phyloP scores from a whole-genome alignment of 176 grass and related monocot genomes.

The Neostapfia colusana region DNA sequence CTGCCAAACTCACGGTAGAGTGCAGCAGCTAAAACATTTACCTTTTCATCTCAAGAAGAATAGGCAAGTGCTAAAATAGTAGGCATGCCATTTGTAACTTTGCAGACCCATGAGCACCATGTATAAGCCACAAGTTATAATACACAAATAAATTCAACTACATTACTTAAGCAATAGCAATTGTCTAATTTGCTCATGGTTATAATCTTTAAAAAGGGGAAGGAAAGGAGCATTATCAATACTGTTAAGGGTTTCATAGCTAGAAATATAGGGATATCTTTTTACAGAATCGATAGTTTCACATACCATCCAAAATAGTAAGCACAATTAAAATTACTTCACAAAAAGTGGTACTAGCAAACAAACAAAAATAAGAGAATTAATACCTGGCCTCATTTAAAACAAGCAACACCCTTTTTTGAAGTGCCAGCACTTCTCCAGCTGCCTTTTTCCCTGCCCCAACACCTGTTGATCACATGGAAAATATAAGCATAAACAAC shows the following conservation, averaged over 20 bases:
- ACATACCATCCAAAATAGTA: slow-evolving; percentile 1
- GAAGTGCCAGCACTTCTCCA: slow-evolving; percentile 93
- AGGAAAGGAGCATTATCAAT: too few species aligned
- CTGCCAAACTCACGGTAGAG: too few species aligned
- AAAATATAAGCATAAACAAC: slow-evolving; percentile 19
- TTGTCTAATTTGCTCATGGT: neutral
- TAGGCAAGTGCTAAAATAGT: neutral
- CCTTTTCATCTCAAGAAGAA: neutral
- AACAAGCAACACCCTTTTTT: slow-evolving; percentile 84
- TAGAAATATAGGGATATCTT: neutral
- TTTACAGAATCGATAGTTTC: neutral
- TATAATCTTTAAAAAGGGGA: too few species aligned
- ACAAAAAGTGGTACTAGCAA: slow-evolving; percentile 1
- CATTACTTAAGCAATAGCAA: neutral
- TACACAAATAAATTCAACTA: neutral
- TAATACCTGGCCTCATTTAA: slow-evolving; percentile 88
- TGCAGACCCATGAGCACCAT: neutral
- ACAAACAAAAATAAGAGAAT: slow-evolving; percentile 27
- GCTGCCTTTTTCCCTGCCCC: slow-evolving; percentile 99
- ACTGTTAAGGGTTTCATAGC: neutral
- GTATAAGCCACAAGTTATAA: neutral
- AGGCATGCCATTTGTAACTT: neutral
- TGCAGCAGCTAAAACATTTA: neutral
- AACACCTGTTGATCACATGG: slow-evolving; percentile 61
- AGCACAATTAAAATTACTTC: neutral